These are phyloP conservation scores for Lumnitzera littorea DNA, from an alignment of 345 rosid genomes.

Conservation along the genomic window DNA sequence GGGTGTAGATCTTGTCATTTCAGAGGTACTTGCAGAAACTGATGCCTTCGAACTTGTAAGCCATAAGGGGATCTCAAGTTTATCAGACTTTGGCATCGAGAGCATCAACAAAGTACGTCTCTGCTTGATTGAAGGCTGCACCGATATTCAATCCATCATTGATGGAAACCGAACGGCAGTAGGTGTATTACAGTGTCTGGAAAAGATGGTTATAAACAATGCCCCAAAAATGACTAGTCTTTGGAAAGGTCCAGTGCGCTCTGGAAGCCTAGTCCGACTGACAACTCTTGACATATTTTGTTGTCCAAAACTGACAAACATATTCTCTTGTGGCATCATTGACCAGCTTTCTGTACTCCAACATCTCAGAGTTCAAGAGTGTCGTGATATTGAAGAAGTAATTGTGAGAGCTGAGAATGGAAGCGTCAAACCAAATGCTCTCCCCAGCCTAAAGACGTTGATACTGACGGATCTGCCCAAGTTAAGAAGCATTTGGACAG, in stretches of 20 bases:
- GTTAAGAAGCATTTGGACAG: constrained; percentile 13
- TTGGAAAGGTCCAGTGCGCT: constrained; percentile 16
- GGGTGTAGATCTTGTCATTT: background rate
- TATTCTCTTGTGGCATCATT: constrained; percentile 14
- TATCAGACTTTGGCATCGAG: constrained; percentile 11
- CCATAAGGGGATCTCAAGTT: constrained; percentile 14
- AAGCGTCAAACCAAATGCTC: constrained; percentile 2
- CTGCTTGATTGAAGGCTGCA: constrained; percentile 16
- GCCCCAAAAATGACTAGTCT: constrained; percentile 11
- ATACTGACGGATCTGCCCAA: constrained; percentile 18
- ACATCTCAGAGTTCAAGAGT: constrained; percentile 16
- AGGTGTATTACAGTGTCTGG: constrained; percentile 8
- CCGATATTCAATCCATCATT: constrained; percentile 8
- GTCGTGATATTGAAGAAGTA: constrained; percentile 17
- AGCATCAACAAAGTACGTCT: constrained; percentile 10
- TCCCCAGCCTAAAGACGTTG: constrained; percentile 16
- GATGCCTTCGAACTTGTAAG: constrained; percentile 22
- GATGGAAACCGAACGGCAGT: constrained; percentile 1
- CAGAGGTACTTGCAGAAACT: constrained; percentile 18
- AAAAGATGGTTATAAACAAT: constrained; percentile 12
- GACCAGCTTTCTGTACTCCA: constrained; percentile 16
- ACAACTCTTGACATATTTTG: constrained; percentile 7
- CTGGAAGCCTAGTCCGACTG: constrained; percentile 18
- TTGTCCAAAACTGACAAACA: constrained; percentile 12
- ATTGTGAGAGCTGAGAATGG: constrained; percentile 6